A percentile compares a stretch with the other conserved stretches of the same genome.
phyloP scores from a whole-genome alignment of 352 stramenopile genomes.

The Globisporangium nunn region DNA sequence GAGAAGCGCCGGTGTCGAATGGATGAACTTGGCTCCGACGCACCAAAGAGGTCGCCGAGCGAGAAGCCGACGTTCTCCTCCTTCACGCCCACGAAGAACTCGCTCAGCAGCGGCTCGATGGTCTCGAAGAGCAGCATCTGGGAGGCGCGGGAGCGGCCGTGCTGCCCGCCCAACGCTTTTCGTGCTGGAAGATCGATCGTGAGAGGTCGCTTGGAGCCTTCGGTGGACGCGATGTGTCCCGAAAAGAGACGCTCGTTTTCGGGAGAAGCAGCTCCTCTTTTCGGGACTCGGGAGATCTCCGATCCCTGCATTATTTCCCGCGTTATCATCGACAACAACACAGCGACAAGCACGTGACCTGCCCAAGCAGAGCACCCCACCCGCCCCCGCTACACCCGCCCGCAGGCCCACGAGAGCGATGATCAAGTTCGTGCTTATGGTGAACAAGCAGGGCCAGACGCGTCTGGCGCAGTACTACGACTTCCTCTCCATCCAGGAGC shows the following conservation, averaged over 20 bases:
- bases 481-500: constrained; percentile 98
- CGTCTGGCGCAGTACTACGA: constrained; percentile 99
- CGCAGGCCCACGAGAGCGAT: constrained; percentile 25
- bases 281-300: too few relatives aligned
- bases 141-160: too few relatives aligned
- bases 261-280: too few relatives aligned
- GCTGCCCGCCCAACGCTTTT: neutral
- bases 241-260: too few relatives aligned
- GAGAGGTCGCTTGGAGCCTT: neutral
- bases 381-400: neutral
- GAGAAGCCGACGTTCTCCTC: constrained; percentile 57
- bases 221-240: too few relatives aligned
- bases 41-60: constrained; percentile 68
- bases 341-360: too few relatives aligned
- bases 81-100: constrained; percentile 60
- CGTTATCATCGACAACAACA: too few relatives aligned
- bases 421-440: constrained; percentile 95
- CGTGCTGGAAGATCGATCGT: neutral
- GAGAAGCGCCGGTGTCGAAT: neutral
- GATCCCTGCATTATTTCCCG: too few relatives aligned
- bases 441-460: constrained; percentile 99
- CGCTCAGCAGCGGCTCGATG: constrained; percentile 42
- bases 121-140: constrained; percentile 40
- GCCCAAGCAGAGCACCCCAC: too few relatives aligned
- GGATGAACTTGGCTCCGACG: neutral